phyloP scores from a whole-genome alignment of 176 grass and related monocot genomes.

The Cenchrus fungigraminus region DNA sequence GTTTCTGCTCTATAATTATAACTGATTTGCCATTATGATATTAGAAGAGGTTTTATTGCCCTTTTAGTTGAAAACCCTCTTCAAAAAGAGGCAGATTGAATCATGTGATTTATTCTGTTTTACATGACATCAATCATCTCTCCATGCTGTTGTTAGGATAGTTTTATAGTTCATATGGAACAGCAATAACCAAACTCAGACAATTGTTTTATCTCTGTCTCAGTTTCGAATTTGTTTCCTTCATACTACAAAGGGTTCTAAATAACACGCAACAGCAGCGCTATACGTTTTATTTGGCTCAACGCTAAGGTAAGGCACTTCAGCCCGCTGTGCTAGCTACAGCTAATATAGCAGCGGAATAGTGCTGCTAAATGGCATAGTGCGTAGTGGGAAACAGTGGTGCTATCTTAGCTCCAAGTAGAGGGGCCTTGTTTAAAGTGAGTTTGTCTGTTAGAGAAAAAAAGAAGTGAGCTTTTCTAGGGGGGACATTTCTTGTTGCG shows the following conservation, averaged over 20 bases:
- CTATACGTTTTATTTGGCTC: neutral
- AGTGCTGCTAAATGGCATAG: neutral
- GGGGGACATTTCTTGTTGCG: too few species aligned
- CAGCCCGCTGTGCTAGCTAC: neutral
- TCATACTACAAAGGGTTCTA: slow-evolving; percentile 24
- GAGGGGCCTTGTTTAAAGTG: neutral
- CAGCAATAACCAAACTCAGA: slow-evolving; percentile 5
- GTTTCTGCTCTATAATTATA: slow-evolving; percentile 51
- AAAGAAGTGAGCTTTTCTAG: neutral
- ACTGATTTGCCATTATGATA: slow-evolving; percentile 7
- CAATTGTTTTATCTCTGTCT: slow-evolving; percentile 1
- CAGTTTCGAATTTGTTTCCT: slow-evolving; percentile 10
- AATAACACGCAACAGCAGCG: neutral
- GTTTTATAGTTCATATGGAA: slow-evolving; percentile 24
- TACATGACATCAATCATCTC: slow-evolving; percentile 8
- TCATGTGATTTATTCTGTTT: slow-evolving; percentile 20
- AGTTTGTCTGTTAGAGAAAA: neutral
- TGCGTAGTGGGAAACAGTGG: neutral
- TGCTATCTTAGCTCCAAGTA: neutral
- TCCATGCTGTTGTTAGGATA: neutral
- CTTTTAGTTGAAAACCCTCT: slow-evolving; percentile 27
- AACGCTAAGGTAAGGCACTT: neutral
- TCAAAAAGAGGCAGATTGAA: slow-evolving; percentile 14
- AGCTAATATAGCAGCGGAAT: neutral
- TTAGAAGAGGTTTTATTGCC: slow-evolving; percentile 30